phyloP scores from a whole-genome alignment of 768 basidiomycete genomes.

The Xerocomus brunneocitrinus region DNA sequence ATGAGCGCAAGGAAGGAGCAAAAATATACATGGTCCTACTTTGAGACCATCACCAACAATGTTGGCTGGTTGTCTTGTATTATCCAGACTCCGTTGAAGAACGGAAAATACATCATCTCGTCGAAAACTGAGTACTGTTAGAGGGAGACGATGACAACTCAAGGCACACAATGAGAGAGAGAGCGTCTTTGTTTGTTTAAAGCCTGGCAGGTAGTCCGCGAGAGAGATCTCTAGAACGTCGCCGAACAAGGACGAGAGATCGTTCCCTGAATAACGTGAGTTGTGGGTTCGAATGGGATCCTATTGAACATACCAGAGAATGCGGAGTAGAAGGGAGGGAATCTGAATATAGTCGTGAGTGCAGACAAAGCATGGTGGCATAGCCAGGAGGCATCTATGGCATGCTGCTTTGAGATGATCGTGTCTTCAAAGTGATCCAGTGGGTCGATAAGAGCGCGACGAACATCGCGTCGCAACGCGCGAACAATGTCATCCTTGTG shows the following conservation, averaged over 20 bases:
- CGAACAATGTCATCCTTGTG: constrained; percentile 34
- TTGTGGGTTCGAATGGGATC: background rate
- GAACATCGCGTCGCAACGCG: constrained; percentile 51
- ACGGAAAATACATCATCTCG: constrained; percentile 31
- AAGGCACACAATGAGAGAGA: constrained; percentile 49
- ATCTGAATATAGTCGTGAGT: constrained; percentile 48
- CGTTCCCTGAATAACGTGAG: constrained; percentile 32
- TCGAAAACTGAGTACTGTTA: constrained; percentile 31
- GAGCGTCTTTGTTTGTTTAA: constrained; percentile 41
- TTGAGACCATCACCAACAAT: constrained; percentile 26
- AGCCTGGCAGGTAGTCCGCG: constrained; percentile 31
- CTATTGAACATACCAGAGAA: constrained; percentile 45
- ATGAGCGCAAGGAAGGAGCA: constrained; percentile 4
- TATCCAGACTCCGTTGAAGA: constrained; percentile 35
- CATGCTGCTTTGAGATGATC: constrained; percentile 34
- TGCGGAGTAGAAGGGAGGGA: constrained; percentile 39
- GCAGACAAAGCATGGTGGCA: constrained; percentile 52
- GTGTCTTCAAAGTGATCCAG: background rate
- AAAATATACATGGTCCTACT: constrained; percentile 11
- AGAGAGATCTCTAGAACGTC: constrained; percentile 43
- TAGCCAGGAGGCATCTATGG: constrained; percentile 41
- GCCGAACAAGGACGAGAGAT: constrained; percentile 42
- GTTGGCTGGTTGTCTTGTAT: constrained; percentile 15
- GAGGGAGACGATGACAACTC: constrained; percentile 46
- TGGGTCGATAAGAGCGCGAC: constrained; percentile 37